Evolutionary conservation across 2,329 filamentous ascomycete species (phyloP), one percentile per base, ranked within the genome.

Genomic region (Alternaria alternata): DNA sequence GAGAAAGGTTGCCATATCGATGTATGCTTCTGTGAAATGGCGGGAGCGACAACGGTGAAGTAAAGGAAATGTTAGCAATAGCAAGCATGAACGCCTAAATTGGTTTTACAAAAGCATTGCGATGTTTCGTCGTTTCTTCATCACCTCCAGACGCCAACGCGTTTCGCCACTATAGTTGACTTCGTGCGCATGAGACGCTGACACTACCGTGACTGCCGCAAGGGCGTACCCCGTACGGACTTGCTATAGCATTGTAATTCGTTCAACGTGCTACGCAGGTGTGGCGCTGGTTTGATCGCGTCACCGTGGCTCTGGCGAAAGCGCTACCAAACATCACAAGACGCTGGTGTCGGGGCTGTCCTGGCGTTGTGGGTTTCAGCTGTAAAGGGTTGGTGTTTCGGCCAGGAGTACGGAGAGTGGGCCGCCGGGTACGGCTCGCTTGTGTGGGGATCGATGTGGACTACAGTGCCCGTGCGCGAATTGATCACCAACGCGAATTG

Each of bases 331-430:
- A 62, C 56, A 49, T 26, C 41, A 43, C 51, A 63, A 67, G 65
- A 72, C 69, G 60, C 54, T 72, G 65, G 69, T 71, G 68, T 63
- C 62, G 66, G 66, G 64, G 49, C 44, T 51, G 59, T 69, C 61
- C 60, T 61, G 60, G 62, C 65, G 60, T 69, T 63, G 48, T 51
- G 61, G 58, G 68, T 71, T 71, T 71, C 68, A 69, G 66, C 52
- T 43, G 36, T 24, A 48, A 41, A 39, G 34, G 54, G 34, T 61
- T 61, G 51, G 57, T 53, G 67, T 68, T 71, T 71, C 65, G 62
- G 43, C 49, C 43, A 61, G 55, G 54, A 49, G 49, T 20, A 47
- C 46, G 38, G 53, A 42, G 43, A 22, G 39, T n/a, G 42, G 39
- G 44, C 36, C 32, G 51, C 36, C 32, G 32, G 32, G 5, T 34